These are phyloP conservation scores for Pezizomycotina sp. DNA, from an alignment of 2,329 filamentous ascomycete genomes.

Conservation along the genomic window DNA sequence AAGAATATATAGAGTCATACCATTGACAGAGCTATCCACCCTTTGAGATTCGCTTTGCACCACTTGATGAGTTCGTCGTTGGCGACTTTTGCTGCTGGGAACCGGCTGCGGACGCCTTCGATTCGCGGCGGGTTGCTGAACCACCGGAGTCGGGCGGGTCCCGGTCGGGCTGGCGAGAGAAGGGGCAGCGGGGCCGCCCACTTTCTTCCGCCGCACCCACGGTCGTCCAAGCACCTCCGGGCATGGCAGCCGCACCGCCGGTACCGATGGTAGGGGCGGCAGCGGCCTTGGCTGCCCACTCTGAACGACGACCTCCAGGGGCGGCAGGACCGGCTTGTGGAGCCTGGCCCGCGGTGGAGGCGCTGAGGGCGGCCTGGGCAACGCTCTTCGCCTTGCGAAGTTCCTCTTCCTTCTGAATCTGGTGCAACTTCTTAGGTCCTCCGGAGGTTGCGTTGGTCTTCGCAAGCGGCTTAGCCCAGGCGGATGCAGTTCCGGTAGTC, in stretches of 20 bases:
- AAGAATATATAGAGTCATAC: too few species aligned
- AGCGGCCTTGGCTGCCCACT: conserved; percentile 66
- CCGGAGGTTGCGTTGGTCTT: conserved; percentile 30
- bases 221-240: conserved; percentile 66
- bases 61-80: conserved; percentile 91
- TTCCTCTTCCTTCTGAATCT: conserved; percentile 95
- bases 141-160: conserved; percentile 18
- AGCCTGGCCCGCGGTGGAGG: conserved; percentile 30
- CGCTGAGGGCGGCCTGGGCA: conserved; percentile 33
- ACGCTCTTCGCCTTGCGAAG: conserved; percentile 61
- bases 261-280: conserved; percentile 30
- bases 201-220: conserved; percentile 91
- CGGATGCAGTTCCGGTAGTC: conserved; percentile 40
- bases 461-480: conserved; percentile 50
- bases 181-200: conserved; percentile 40
- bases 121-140: conserved; percentile 13
- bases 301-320: conserved; percentile 76
- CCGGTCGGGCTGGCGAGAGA: conserved; percentile 34
- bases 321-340: conserved; percentile 31
- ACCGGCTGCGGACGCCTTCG: conserved; percentile 33
- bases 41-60: conserved; percentile 66
- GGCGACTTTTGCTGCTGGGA: conserved; percentile 39
- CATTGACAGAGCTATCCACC: conserved; percentile 50
- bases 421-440: conserved; percentile 76
- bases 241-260: conserved; percentile 31